Base-by-base conservation (phyloP, 2,329 filamentous ascomycete species). In the Saccharata proteae region DNA sequence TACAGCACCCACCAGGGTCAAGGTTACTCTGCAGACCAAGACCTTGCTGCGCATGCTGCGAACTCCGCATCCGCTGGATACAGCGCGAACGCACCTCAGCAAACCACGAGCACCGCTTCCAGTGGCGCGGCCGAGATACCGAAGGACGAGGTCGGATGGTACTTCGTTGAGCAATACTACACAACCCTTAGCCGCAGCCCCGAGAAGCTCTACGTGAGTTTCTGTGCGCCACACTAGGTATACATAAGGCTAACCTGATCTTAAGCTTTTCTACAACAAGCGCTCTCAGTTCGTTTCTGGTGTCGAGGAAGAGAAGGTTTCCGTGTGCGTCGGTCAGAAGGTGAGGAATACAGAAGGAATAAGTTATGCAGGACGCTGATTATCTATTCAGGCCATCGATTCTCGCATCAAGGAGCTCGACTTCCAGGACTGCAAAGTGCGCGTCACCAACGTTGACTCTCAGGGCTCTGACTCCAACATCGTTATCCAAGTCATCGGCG, bases 131-230 rank as follows among this genome's bases (percentile, higher is more conserved):
- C 49, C 15, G 62, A 67, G 25, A 69, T 74, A 40, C 65, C 64
- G 47, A 94, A 93, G 67, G 85, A 93, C 57, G 84, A 96, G 65
- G 85, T 98, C 45, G 90, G 85, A 59, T 98, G 90, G 90, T 96
- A 88, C 65, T 98, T 98, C 47, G 90, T 98, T 37, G 86, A 96
- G 71, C 85, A 93, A 61, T 98, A 94, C 69, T 98, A 98, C 65
- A 96, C 83, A 46, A 98, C 85, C 40, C 65, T 98, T 52, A 94
- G 86, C 74, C 86, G 88, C 62, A 81, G 68, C 43, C 86, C 90
- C 14, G 85, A 93, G 54, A 92, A 90, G 62, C 80, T 98, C 48
- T 88, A 85, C 54, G 64, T 69, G 52, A 48, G 62, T 53, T 7
- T 18, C n/a, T 11, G 11, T 22, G 14, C 26, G 6, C 8, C 40